Evolutionary conservation across 768 basidiomycete genomes (phyloP), one percentile per base, ranked within the genome.

Genomic region (Myochromella boudieri): DNA sequence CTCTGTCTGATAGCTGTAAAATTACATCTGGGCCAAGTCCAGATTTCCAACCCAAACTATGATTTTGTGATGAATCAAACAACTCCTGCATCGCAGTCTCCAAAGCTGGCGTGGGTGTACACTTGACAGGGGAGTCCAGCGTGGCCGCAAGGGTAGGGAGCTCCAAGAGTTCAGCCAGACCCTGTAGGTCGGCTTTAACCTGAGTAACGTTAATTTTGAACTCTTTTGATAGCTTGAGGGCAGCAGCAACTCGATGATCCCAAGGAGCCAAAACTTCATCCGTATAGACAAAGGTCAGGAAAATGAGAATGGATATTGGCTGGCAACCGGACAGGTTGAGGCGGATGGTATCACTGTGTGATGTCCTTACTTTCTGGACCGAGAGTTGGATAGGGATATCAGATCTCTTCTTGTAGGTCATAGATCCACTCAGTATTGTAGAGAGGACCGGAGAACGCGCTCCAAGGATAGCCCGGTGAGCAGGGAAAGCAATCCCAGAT

Each of bases 251-350:
- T 14, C 92, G 80, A 10, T 75, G 72, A 61, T 98, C 94, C 91
- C 93, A 95, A 11, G 94, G 63, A 0, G 91, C 83, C 9, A 91
- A 70, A 1, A 95, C 64, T 31, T 84, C 78, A 61, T 99, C 95
- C 1, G 88, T 78, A 65, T 97, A 97, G n/a, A 97, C 65, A 58
- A 93, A 97, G 18, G 83, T 76, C 15, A 97, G 63, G 15, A 97
- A 69, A 17, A 95, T 74, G 12, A 97, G 76, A 12, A 86, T 64
- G 0, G 91, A 69, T 6, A 95, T 67, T 0, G 85, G 74, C 36
- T 82, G 78, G 50, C 80, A 81, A 1, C 81, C 81, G 0, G 69
- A 59, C 1, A 87, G 60, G 10, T 65, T 62, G 9, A 60, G 55
- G 26, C 29, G 44, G 14, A 45, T 21, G 7, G 14, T 21, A 25